These are phyloP conservation scores for Candida broadrunensis DNA, from an alignment of 805 yeast species.

Conservation along the genomic window DNA sequence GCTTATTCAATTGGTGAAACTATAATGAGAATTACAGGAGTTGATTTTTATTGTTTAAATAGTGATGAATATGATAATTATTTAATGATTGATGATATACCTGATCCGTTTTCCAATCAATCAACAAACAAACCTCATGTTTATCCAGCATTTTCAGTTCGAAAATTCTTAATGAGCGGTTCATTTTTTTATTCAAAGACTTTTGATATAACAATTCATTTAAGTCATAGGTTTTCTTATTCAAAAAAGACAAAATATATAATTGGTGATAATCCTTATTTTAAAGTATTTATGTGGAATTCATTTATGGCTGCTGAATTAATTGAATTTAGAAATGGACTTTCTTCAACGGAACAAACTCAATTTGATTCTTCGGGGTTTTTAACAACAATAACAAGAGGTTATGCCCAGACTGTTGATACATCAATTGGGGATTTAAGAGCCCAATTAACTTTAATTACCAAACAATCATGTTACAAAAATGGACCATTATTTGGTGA, in stretches of 20 bases:
- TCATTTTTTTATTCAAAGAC: conserved; percentile 47
- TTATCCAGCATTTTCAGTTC: conserved; percentile 44
- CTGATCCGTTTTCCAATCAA: conserved; percentile 26
- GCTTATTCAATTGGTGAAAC: conserved; percentile 54
- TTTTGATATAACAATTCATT: conserved; percentile 38
- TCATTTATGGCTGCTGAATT: conserved; percentile 43
- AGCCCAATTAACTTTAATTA: conserved; percentile 45
- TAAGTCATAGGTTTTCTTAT: conserved; percentile 10
- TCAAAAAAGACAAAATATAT: conserved; percentile 7
- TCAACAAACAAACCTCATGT: conserved; percentile 19
- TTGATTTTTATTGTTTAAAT: conserved; percentile 63
- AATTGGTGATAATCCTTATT: conserved; percentile 38
- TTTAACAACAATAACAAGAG: conserved; percentile 46
- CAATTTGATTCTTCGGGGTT: conserved; percentile 47
- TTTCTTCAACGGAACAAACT: conserved; percentile 36
- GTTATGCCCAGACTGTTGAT: conserved; percentile 48
- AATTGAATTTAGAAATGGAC: conserved; percentile 43
- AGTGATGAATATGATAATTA: conserved; percentile 50
- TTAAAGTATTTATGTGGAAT: conserved; percentile 52
- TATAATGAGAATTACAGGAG: conserved; percentile 53
- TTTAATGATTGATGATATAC: conserved; percentile 7
- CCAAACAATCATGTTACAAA: conserved; percentile 49
- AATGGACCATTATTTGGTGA: conserved; percentile 53
- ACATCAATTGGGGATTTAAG: conserved; percentile 28
- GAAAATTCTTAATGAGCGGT: conserved; percentile 43